These are phyloP conservation scores for Aspergillus asperescens DNA, from an alignment of 495 filamentous ascomycete species.

Conservation along the genomic window DNA sequence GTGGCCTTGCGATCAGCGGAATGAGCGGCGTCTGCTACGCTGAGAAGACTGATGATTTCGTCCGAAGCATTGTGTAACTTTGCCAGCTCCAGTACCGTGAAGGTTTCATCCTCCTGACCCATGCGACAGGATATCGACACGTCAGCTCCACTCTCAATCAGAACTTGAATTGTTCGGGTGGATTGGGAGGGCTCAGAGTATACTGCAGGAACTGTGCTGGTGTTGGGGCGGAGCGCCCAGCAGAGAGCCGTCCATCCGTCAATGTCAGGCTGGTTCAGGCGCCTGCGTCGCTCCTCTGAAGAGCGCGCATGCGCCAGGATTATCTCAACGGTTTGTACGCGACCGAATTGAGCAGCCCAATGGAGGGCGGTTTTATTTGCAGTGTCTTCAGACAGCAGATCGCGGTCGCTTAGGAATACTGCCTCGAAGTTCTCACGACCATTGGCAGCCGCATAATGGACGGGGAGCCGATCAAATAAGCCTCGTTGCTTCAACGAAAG, in stretches of 20 bases:
- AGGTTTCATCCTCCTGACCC: neutral
- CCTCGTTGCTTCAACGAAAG: neutral
- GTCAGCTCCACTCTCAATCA: neutral
- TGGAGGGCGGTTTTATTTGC: neutral
- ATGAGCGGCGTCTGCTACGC: neutral
- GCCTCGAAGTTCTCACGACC: neutral
- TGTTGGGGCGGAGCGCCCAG: neutral
- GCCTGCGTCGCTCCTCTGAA: neutral
- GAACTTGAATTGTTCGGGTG: neutral
- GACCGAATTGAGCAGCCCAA: neutral
- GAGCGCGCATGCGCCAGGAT: neutral
- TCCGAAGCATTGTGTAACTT: neutral
- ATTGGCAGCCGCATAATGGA: neutral
- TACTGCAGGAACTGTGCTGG: neutral
- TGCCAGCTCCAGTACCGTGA: neutral
- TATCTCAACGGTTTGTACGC: neutral
- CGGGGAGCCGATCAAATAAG: neutral
- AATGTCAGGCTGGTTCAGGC: neutral
- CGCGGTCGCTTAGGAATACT: neutral
- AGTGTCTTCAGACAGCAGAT: neutral
- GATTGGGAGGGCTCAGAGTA: neutral
- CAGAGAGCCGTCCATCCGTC: conserved; percentile 1
- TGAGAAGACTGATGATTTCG: neutral
- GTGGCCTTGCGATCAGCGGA: neutral
- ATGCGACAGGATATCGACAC: neutral